Percentiles rank a stretch among this genome's conserved stretches.
These are phyloP conservation scores for Phoma sp. DNA, from an alignment of 2,329 filamentous ascomycete genomes.

Conservation along the genomic window DNA sequence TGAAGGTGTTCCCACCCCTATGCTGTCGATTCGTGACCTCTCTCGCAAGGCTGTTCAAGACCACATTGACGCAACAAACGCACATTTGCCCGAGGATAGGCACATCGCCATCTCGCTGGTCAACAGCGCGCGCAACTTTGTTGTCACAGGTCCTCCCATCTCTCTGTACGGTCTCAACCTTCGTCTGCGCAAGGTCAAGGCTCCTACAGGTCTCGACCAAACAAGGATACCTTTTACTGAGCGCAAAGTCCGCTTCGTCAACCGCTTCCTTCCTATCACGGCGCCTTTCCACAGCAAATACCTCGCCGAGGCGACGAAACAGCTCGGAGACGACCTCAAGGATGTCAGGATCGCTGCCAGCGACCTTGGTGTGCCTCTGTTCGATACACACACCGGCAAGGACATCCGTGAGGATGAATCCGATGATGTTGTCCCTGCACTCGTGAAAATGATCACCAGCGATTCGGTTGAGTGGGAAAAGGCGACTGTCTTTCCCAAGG, in stretches of 20 bases:
- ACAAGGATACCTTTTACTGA: slow-evolving; percentile 93
- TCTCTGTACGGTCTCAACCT: slow-evolving; percentile 96
- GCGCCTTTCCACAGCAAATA: slow-evolving; percentile 99
- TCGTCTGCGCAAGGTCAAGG: slow-evolving; percentile 94
- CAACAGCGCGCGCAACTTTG: slow-evolving; percentile 96
- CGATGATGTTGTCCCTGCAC: slow-evolving; percentile 81
- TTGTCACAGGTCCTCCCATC: slow-evolving; percentile 93
- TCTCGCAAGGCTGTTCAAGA: slow-evolving; percentile 88
- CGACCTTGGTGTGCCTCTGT: slow-evolving; percentile 82
- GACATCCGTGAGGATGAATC: slow-evolving; percentile 74
- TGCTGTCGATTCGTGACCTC: slow-evolving; percentile 96
- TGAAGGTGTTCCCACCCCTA: slow-evolving; percentile 93
- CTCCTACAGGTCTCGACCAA: slow-evolving; percentile 95
- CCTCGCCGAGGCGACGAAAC: slow-evolving; percentile 77
- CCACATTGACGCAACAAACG: slow-evolving; percentile 95
- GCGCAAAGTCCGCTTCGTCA: slow-evolving; percentile 94
- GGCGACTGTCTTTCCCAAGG: slow-evolving; percentile 86
- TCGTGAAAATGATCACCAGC: slow-evolving; percentile 92
- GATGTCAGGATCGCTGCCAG: slow-evolving; percentile 76
- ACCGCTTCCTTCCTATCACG: slow-evolving; percentile 96
- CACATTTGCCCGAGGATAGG: slow-evolving; percentile 89
- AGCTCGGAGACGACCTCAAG: slow-evolving; percentile 87
- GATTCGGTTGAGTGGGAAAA: slow-evolving; percentile 96
- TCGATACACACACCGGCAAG: slow-evolving; percentile 77
- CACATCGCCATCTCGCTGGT: slow-evolving; percentile 95